Evolutionary conservation across 2,329 filamentous ascomycete species (phyloP), one percentile per base, ranked within the genome.

Genomic region (Ophiosphaerella korrae): DNA sequence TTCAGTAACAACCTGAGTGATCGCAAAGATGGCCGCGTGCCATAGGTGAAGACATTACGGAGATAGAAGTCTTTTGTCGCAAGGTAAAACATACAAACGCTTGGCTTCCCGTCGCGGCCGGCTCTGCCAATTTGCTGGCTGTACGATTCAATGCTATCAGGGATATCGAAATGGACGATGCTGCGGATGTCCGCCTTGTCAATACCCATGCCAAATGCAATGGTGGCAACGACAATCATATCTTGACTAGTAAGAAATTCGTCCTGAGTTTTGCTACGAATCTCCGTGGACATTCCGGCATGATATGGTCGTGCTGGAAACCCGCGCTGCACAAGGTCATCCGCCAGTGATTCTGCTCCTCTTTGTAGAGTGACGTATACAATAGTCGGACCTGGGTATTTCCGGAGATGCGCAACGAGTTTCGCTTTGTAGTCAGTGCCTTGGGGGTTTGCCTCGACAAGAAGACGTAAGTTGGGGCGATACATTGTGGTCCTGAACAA

Each of bases 141-240:
- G 73, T 97, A 99, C 0, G 93, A 93, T 74, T 99, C 93, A 47
- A 97, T 79, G 61, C 90, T 96, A 74, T 97, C 97, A 1, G 93
- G 94, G 7, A 97, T 81, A 44, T 87, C 89, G 65, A 95, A 88
- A 68, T 99, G 94, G 36, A 97, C 89, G 33, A 99, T 92, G 70
- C 95, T 97, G 16, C 93, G 88, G 39, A 97, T 94, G 70, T 99
- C 88, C 0, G 92, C 84, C 72, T 97, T 97, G 77, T 99, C 93
- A 58, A 97, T 97, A 6, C 93, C 93, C 94, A 99, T 99, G 5
- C 93, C 94, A 70, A 99, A 99, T 12, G 93, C 93, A 71, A 97
- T 97, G 0, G 93, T 99, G 16, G 93, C 94, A 33, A 97, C 92
- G 29, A 99, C 93, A 23, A 97, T 88, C 64, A 96, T 88, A 65